phyloP scores from a whole-genome alignment of 208 protist species.

The Crithidia fasciculata region DNA sequence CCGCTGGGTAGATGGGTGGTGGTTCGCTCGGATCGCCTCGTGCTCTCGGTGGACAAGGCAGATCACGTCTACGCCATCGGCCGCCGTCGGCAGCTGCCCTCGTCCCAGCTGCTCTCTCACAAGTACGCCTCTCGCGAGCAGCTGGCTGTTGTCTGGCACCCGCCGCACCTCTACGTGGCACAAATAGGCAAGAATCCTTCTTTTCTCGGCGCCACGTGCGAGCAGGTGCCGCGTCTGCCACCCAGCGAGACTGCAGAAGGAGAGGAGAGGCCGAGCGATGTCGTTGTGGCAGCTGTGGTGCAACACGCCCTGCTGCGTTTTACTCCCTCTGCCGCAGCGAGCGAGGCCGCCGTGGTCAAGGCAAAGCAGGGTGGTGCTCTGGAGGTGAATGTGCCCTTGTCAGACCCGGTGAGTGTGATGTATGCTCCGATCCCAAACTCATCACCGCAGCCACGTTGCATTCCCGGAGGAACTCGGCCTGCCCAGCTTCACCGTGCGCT shows the following conservation, averaged over 20 bases:
- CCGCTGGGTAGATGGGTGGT: constrained; percentile 56
- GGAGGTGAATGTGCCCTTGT: constrained; percentile 27
- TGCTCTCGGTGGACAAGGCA: constrained; percentile 48
- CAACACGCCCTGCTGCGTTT: constrained; percentile 13
- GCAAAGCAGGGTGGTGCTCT: neutral
- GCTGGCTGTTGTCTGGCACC: constrained; percentile 47
- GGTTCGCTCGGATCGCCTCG: constrained; percentile 61
- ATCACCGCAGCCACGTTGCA: constrained; percentile 43
- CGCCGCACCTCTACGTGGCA: constrained; percentile 38
- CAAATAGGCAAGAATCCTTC: constrained; percentile 76
- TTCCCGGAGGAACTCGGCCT: constrained; percentile 67
- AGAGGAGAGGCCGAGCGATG: no score
- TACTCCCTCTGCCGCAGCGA: neutral
- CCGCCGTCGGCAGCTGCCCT: constrained; percentile 46
- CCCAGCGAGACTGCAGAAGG: neutral
- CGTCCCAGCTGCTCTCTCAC: constrained; percentile 47
- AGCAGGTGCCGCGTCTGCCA: constrained; percentile 18
- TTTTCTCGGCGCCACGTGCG: constrained; percentile 46
- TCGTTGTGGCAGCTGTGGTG: neutral
- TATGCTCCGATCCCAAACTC: constrained; percentile 17
- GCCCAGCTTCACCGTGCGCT: constrained; percentile 56
- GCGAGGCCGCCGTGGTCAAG: constrained; percentile 13
- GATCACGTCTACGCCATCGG: constrained; percentile 51
- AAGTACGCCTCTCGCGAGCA: constrained; percentile 79
- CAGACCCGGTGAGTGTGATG: constrained; percentile 28